Conservation (phyloP, 2,329 filamentous ascomycete genomes). For the Claviceps sp. region DNA sequence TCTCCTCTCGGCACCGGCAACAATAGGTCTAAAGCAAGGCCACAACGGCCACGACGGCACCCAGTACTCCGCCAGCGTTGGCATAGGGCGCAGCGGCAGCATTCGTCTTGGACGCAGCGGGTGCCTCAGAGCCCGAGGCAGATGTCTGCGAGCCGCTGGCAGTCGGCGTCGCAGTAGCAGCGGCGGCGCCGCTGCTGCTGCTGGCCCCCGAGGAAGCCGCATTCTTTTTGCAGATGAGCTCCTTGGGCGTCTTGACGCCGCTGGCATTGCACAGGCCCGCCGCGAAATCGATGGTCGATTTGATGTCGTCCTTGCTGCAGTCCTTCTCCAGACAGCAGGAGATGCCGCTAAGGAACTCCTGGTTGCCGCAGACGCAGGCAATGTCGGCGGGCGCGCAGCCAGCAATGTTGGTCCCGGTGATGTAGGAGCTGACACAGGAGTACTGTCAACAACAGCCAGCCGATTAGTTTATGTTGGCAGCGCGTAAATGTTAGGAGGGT, state of each 20-base stretch:
- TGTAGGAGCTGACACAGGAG: slow-evolving; percentile 20
- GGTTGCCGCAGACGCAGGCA: slow-evolving; percentile 28
- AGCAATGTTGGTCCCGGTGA: slow-evolving; percentile 19
- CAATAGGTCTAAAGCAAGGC: slow-evolving; percentile 1
- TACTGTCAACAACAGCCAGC: slow-evolving; percentile 11
- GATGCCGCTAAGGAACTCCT: slow-evolving; percentile 24
- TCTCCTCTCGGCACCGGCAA: not conserved
- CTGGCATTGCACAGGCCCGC: slow-evolving; percentile 23
- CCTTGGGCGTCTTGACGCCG: slow-evolving; percentile 21
- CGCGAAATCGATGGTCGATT: slow-evolving; percentile 23
- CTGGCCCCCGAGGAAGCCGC: slow-evolving; percentile 5
- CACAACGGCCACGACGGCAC: slow-evolving; percentile 2
- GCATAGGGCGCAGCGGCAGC: not conserved
- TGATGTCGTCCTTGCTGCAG: slow-evolving; percentile 21
- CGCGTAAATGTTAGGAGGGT: too few relatives aligned
- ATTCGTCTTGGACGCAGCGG: slow-evolving; percentile 3
- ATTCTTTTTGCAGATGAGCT: slow-evolving; percentile 21
- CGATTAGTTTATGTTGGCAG: too few relatives aligned
- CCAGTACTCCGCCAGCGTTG: slow-evolving; percentile 3
- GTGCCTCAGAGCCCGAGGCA: not conserved
- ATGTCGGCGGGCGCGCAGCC: slow-evolving; percentile 26
- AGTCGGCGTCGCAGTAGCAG: not conserved
- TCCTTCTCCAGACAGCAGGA: slow-evolving; percentile 26
- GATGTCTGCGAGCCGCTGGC: not conserved
- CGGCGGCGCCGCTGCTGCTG: slow-evolving; percentile 1